phyloP scores from a whole-genome alignment of 306 rosid species.

The Crataegus laevigata region DNA sequence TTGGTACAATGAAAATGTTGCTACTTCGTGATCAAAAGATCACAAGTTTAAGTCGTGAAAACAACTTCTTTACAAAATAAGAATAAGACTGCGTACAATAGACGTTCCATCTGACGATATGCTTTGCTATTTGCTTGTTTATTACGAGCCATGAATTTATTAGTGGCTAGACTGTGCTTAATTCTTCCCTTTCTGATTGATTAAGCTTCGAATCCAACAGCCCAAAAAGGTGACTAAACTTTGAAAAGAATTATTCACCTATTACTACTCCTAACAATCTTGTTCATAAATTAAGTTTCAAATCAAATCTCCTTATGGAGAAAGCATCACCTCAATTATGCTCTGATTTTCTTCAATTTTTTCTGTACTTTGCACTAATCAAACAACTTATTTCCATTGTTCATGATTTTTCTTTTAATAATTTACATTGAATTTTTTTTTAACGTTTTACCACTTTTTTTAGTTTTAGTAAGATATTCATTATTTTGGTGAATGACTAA shows the following conservation, averaged over 20 bases:
- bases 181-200: neutral
- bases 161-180: neutral
- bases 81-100: too few relatives aligned
- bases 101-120: too few relatives aligned
- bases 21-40: too few relatives aligned
- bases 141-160: neutral
- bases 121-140: neutral
- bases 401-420: too few relatives aligned
- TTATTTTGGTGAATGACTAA: neutral
- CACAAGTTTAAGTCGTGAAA: too few relatives aligned
- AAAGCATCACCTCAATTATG: neutral
- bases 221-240: neutral
- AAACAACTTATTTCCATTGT: too few relatives aligned
- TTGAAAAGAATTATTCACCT: neutral
- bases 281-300: neutral
- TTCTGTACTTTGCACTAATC: neutral
- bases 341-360: neutral
- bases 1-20: too few relatives aligned
- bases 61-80: rapidly evolving
- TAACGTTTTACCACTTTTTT: too few relatives aligned
- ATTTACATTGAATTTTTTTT: too few relatives aligned
- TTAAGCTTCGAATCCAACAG: slow-evolving; percentile 12
- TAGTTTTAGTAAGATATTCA: neutral
- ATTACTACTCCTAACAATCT: neutral
- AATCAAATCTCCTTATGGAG: neutral